Evolutionary conservation across 2,329 filamentous ascomycete genomes (phyloP).

Genomic region (Thielaviopsis musarum): DNA sequence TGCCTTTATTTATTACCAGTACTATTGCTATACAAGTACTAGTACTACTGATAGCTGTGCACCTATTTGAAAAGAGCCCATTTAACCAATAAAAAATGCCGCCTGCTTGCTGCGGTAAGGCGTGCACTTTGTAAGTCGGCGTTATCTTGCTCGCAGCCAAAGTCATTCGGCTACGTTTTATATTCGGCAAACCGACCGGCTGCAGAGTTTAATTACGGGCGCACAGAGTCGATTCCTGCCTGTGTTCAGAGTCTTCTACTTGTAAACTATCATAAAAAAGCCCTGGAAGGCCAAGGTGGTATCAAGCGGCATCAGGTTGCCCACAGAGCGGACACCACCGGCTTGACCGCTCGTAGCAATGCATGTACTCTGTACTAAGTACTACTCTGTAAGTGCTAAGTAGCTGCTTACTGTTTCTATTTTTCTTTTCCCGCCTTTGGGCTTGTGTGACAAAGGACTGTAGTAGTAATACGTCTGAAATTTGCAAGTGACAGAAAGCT

Average conservation of each 20-base stretch:
- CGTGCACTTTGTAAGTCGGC: not conserved
- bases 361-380: not conserved
- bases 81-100: not conserved
- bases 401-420: not conserved
- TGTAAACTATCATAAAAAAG: not conserved
- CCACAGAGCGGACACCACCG: not conserved
- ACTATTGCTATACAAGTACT: not conserved
- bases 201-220: not conserved
- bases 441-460: not conserved
- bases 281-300: not conserved
- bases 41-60: too few relatives aligned
- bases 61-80: too few relatives aligned
- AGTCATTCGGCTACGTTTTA: not conserved
- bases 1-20: too few relatives aligned
- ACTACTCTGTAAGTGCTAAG: not conserved
- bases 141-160: not conserved
- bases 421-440: not conserved
- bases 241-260: too few relatives aligned
- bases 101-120: not conserved
- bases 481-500: not conserved
- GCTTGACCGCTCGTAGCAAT: not conserved
- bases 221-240: not conserved
- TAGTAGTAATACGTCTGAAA: not conserved
- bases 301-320: not conserved
- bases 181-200: not conserved